A percentile compares a stretch with the other conserved stretches of the same genome.
Evolutionary conservation across 1,284 basidiomycete species (phyloP).

Genomic region (Fomitopsis pinicola): DNA sequence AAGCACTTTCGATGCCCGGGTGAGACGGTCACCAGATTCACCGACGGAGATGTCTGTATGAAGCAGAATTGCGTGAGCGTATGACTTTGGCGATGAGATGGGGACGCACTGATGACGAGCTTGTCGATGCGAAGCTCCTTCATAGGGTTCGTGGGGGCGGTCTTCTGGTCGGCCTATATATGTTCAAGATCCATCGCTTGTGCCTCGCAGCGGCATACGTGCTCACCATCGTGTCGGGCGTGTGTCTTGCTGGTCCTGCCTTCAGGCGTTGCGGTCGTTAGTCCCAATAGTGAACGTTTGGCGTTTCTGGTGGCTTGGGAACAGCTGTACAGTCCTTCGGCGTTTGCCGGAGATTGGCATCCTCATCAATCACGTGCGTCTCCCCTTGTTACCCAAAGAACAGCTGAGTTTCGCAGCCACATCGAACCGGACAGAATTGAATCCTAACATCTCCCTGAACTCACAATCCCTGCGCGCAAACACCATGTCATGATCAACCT

Average conservation of each 20-base stretch:
- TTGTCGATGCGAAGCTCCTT: slow-evolving; percentile 98
- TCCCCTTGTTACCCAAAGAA: too few species aligned
- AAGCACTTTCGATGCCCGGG: slow-evolving; percentile 98
- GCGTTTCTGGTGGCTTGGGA: slow-evolving; percentile 22
- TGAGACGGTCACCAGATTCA: slow-evolving; percentile 98
- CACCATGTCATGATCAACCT: too few species aligned
- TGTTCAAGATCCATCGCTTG: slow-evolving; percentile 7
- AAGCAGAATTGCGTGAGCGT: not conserved
- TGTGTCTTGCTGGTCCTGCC: slow-evolving; percentile 19
- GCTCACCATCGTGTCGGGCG: slow-evolving; percentile 20
- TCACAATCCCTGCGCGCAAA: too few species aligned
- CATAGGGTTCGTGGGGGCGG: slow-evolving; percentile 88
- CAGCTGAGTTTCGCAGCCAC: too few species aligned
- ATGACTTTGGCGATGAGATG: not conserved
- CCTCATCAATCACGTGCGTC: too few species aligned
- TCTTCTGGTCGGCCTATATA: slow-evolving; percentile 81
- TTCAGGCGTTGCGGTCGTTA: slow-evolving; percentile 12
- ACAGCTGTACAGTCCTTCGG: slow-evolving; percentile 19
- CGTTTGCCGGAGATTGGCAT: not conserved
- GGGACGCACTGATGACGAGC: slow-evolving; percentile 92
- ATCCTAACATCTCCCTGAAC: too few species aligned
- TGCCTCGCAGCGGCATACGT: not conserved
- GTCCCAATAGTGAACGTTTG: not conserved
- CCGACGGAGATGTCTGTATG: slow-evolving; percentile 95
- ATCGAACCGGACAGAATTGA: too few species aligned